These are phyloP conservation scores for Hypoxylon rickii DNA, from an alignment of 495 filamentous ascomycete species.

Conservation along the genomic window DNA sequence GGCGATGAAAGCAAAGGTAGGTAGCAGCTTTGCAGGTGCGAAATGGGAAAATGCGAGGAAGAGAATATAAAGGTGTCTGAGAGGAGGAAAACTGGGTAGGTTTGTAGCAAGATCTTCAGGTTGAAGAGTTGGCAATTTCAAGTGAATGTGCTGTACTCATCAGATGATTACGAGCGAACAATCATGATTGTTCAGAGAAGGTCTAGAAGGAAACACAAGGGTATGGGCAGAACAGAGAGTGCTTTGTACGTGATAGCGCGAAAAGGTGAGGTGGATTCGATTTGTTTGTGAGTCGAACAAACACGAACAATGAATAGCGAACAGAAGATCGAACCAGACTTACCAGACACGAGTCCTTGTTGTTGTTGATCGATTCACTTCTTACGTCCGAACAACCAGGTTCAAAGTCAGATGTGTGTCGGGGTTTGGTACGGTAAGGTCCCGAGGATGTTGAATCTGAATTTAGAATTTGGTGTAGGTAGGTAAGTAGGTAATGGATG, in stretches of 20 bases:
- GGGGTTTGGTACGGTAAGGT: too few species aligned
- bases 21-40: background rate
- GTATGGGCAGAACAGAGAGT: background rate
- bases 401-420: too few species aligned
- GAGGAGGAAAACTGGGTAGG: background rate
- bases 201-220: conserved; percentile 7
- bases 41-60: background rate
- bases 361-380: conserved; percentile 7
- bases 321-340: conserved; percentile 16
- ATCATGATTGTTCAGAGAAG: conserved; percentile 30
- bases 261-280: conserved; percentile 1
- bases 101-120: background rate
- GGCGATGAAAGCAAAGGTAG: background rate
- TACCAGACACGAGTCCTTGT: conserved; percentile 23
- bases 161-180: conserved; percentile 13
- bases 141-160: conserved; percentile 3
- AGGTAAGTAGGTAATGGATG: background rate
- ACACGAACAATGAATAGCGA: conserved; percentile 6
- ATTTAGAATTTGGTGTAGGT: too few species aligned
- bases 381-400: too few species aligned
- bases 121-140: background rate
- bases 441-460: too few species aligned
- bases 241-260: conserved; percentile 13
- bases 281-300: conserved; percentile 19
- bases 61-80: background rate